Evolutionary conservation across 306 rosid genomes (phyloP), one percentile per base, ranked within the genome.

Genomic region (Rosa lucieae): DNA sequence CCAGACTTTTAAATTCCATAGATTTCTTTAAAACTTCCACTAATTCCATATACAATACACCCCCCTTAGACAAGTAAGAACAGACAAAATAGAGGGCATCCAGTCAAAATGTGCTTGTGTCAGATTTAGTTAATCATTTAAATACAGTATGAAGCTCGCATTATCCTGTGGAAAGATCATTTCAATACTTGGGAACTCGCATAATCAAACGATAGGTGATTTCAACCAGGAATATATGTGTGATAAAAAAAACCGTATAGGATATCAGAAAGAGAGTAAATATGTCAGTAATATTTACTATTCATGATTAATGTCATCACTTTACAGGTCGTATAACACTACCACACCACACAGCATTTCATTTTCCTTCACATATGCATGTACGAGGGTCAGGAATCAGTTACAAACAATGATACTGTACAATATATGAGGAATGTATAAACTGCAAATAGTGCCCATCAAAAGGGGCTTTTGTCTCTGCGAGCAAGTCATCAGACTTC

Each of bases 381-480:
- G 67, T 73, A 73, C 15, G 23, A 43, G 44, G 20, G 26, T 73
- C 49, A 56, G 53, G 26, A 23, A 6, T 74, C 4, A 6, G n/a
- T 73, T 53, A 8, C n/a, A 18, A 73, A 73, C 59, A 73, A 73
- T 52, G 63, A 20, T 20, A 73, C 5, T 14, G 52, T 40, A 56
- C 42, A 74, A 12, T 62, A 62, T 11, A 62, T 15, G 42, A 13
- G 56, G 17, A 43, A 44, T 15, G 78, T 12, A 26, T 17, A 44
- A 47, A 77, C 49, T 29, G 51, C 66, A 58, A 10, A 40, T 43
- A 40, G 70, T 66, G 69, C 23, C 79, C 67, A 86, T 82, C 74
- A 70, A 79, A 92, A 86, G 82, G 40, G 97, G 94, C 51, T 82
- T 92, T 65, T 43, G 70, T 84, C 85, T 87, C 71, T 84, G 82